Evolutionary conservation across 352 stramenopile genomes (phyloP).

Genomic region (Phytophthora ramorum): DNA sequence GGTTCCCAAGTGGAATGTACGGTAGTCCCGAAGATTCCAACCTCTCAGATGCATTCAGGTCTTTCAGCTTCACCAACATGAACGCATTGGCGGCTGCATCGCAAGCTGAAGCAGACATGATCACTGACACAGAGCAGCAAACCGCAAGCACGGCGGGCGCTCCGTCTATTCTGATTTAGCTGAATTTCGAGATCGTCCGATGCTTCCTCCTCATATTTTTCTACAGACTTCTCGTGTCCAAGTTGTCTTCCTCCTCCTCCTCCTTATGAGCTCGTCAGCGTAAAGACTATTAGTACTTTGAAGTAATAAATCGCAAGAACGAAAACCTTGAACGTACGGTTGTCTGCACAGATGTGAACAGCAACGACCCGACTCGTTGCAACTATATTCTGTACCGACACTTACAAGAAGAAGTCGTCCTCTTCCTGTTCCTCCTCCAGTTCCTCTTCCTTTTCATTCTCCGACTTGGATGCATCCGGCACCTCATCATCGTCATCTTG

Average conservation of each 20-base stretch:
- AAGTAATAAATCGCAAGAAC: slow-evolving; percentile 31
- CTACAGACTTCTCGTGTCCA: slow-evolving; percentile 2
- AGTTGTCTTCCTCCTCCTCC: not conserved
- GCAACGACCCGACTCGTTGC: not conserved
- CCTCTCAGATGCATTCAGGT: slow-evolving; percentile 68
- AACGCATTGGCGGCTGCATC: slow-evolving; percentile 81
- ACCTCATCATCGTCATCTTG: slow-evolving; percentile 57
- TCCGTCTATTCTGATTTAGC: slow-evolving; percentile 77
- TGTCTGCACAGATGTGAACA: not conserved
- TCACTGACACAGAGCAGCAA: slow-evolving; percentile 53
- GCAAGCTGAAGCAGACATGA: slow-evolving; percentile 72
- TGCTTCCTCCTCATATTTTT: slow-evolving; percentile 19
- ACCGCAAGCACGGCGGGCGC: slow-evolving; percentile 50
- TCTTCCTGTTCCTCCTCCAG: slow-evolving; percentile 50
- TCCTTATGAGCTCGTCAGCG: slow-evolving; percentile 26
- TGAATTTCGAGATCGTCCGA: slow-evolving; percentile 5
- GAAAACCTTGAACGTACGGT: slow-evolving; percentile 12
- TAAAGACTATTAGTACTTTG: slow-evolving; percentile 27
- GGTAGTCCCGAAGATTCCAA: slow-evolving; percentile 44
- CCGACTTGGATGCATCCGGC: slow-evolving; percentile 17
- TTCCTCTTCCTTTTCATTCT: slow-evolving; percentile 27
- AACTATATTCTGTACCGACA: slow-evolving; percentile 10
- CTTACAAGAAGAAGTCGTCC: slow-evolving; percentile 81
- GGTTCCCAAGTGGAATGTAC: slow-evolving; percentile 80
- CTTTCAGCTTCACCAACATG: slow-evolving; percentile 90